Evolutionary conservation across 306 rosid genomes (phyloP).

Genomic region (Potentilla sterilis): DNA sequence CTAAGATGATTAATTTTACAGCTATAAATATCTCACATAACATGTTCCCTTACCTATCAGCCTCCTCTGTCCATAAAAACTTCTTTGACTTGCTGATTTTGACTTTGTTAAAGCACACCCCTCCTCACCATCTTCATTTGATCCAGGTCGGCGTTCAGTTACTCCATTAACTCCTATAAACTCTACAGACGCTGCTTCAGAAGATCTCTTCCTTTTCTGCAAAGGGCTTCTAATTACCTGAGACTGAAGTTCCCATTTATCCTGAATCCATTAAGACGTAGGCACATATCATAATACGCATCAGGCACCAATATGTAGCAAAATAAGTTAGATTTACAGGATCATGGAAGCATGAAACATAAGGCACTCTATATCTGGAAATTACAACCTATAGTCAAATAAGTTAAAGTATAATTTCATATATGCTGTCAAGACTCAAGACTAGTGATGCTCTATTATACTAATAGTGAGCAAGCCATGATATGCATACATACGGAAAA

Average conservation of each 20-base stretch:
- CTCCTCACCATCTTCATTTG: conserved; percentile 34
- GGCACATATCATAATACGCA: conserved; percentile 45
- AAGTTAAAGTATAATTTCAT: not conserved
- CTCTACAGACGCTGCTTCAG: conserved; percentile 44
- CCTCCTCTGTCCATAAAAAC: conserved; percentile 72
- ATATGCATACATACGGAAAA: not conserved
- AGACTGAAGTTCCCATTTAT: conserved; percentile 34
- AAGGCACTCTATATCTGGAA: not conserved
- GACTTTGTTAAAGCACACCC: conserved; percentile 41
- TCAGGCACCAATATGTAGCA: conserved; percentile 59
- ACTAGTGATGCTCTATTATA: not conserved
- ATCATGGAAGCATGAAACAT: not conserved
- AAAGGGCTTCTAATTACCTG: conserved; percentile 19
- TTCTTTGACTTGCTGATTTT: conserved; percentile 58
- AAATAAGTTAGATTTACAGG: not conserved
- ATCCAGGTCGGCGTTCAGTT: conserved; percentile 29
- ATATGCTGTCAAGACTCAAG: not conserved
- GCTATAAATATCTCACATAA: not conserved
- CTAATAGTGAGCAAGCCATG: not conserved
- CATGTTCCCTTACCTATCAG: conserved; percentile 62
- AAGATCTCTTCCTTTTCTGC: conserved; percentile 32
- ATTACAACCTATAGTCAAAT: not conserved
- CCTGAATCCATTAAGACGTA: conserved; percentile 43
- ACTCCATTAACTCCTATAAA: conserved; percentile 40
- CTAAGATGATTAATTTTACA: not conserved